These are phyloP conservation scores for Daldinia sp. DNA, from an alignment of 2,329 filamentous ascomycete species.

Conservation along the genomic window DNA sequence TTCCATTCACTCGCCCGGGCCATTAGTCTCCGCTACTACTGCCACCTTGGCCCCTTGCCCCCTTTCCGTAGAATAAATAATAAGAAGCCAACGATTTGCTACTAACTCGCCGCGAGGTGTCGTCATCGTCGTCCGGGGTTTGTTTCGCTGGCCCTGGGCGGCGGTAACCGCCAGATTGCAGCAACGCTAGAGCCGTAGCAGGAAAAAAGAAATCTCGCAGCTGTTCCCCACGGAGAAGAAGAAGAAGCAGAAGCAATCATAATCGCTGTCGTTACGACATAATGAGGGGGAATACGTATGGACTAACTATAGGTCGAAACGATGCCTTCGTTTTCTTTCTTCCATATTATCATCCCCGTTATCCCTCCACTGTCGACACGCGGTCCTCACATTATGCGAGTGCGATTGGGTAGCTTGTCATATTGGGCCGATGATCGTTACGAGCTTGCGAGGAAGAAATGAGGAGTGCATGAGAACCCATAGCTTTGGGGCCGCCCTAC, in stretches of 20 bases:
- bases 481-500: slow-evolving; percentile 13
- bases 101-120: slow-evolving; percentile 10
- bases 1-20: slow-evolving; percentile 18
- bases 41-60: slow-evolving; percentile 16
- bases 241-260: not conserved
- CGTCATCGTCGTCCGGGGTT: slow-evolving; percentile 20
- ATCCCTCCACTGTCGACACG: not conserved
- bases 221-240: slow-evolving; percentile 5
- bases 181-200: slow-evolving; percentile 8
- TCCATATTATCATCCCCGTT: slow-evolving; percentile 1
- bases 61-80: slow-evolving; percentile 10
- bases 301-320: slow-evolving; percentile 4
- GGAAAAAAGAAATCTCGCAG: slow-evolving; percentile 4
- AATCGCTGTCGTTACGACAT: slow-evolving; percentile 20
- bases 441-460: slow-evolving; percentile 10
- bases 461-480: slow-evolving; percentile 10
- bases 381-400: slow-evolving; percentile 14
- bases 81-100: slow-evolving; percentile 12
- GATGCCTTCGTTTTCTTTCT: slow-evolving; percentile 1
- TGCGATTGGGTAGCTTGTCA: slow-evolving; percentile 17
- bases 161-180: slow-evolving; percentile 1
- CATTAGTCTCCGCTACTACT: slow-evolving; percentile 20
- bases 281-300: slow-evolving; percentile 11
- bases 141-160: not conserved
- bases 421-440: slow-evolving; percentile 23